Evolutionary conservation across 2,329 filamentous ascomycete genomes (phyloP).

Genomic region (Endothia cerciana): DNA sequence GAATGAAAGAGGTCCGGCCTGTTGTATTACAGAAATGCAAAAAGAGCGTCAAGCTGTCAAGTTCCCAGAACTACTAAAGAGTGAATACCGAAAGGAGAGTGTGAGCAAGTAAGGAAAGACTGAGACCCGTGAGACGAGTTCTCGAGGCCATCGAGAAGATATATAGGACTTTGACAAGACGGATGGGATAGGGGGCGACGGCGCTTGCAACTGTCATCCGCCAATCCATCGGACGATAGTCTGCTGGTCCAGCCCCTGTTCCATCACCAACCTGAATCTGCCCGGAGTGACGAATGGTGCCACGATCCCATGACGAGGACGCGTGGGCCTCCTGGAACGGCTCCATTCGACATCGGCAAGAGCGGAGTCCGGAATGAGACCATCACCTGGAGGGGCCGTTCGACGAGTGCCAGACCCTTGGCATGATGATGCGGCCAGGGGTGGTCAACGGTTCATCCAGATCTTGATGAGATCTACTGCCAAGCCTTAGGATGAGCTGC

Average conservation of each 20-base stretch:
- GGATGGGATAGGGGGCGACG: not conserved
- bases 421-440: conserved; percentile 10
- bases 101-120: conserved; percentile 15
- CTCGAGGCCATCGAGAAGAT: conserved; percentile 12
- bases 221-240: conserved; percentile 4
- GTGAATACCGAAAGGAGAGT: conserved; percentile 21
- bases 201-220: conserved; percentile 9
- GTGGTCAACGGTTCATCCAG: conserved; percentile 13
- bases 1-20: conserved; percentile 24
- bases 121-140: not conserved
- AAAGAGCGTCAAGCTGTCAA: conserved; percentile 25
- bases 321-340: conserved; percentile 26
- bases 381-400: conserved; percentile 20
- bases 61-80: conserved; percentile 27
- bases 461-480: conserved; percentile 17
- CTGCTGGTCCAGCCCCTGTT: conserved; percentile 11
- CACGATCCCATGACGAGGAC: conserved; percentile 20
- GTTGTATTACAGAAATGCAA: conserved; percentile 16
- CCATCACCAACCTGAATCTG: conserved; percentile 13
- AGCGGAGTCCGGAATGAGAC: conserved; percentile 32
- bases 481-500: conserved; percentile 10
- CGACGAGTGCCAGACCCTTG: conserved; percentile 16
- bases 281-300: not conserved
- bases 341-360: conserved; percentile 28
- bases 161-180: conserved; percentile 15